Evolutionary conservation across 2,329 filamentous ascomycete genomes (phyloP), one percentile per base, ranked within the genome.

Genomic region (Apiospora marii): DNA sequence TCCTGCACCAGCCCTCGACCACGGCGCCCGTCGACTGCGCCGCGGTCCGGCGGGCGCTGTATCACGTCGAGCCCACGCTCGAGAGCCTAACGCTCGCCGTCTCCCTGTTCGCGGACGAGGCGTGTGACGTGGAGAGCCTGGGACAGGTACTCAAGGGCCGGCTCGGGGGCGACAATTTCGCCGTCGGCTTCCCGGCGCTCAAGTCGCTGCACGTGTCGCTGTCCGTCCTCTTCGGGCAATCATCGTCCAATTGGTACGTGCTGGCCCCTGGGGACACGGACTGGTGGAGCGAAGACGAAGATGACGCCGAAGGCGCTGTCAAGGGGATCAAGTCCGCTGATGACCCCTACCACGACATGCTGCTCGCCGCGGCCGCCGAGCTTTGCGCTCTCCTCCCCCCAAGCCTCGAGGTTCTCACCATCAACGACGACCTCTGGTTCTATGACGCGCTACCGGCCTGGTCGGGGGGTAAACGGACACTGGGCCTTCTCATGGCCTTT

Each of bases 151-250:
- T 37, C 10, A 7, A 16, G 6, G 27, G 27, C 51, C 51, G 51
- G 27, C 14, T 58, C 27, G 51, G 51, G 51, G 27, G 5, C 14
- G 51, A 27, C 6, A 4, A 27, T 7, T 27, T 58, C 27, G 14
- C 27, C 13, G 8, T 14, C 7, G 51, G 51, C 24, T 58, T 58
- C 51, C 51, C 51, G 24, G 51, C 51, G 51, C 51, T 58, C 24
- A 58, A 58, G 51, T 58, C 51, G 14, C 51, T 58, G 24, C 51
- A 58, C 51, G 34, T 27, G 51, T 58, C 51, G 27, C 51, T 58
- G 27, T 4, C 13, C 53, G 16, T 61, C 53, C 53, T 61, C 6
- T 61, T 61, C n/a, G 53, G 53, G 27, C 53, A 61, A 22, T 30
- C 34, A 37, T 30, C 53, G 0, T 61, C 53, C 30, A 41, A 41